Conservation (phyloP, 345 rosid genomes). For the Bruguiera gymnorhiza region DNA sequence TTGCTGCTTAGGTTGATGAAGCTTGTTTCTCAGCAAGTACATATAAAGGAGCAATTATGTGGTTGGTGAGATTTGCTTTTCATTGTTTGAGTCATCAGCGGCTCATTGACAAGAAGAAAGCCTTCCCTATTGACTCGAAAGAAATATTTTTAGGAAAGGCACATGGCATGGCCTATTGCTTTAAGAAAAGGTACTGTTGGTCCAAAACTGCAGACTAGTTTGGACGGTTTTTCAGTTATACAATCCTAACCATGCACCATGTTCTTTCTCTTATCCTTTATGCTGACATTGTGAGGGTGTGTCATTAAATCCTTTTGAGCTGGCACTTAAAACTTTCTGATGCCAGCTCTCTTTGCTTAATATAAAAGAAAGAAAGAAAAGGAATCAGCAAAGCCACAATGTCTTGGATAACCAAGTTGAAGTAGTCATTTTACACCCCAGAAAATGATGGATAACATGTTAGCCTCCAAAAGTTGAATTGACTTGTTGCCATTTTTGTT, state of each 20-base stretch:
- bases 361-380: not conserved
- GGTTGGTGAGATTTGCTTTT: slow-evolving; percentile 26
- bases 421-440: not conserved
- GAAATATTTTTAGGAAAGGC: slow-evolving; percentile 7
- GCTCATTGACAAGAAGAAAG: slow-evolving; percentile 25
- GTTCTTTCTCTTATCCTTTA: no score
- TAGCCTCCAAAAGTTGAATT: not conserved
- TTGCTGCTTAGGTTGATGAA: slow-evolving; percentile 12
- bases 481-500: not conserved
- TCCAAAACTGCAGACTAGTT: slow-evolving; percentile 10
- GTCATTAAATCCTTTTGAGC: slow-evolving; percentile 42
- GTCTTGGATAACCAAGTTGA: not conserved
- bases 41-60: slow-evolving; percentile 13
- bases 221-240: slow-evolving; percentile 12
- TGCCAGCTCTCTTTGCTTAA: slow-evolving; percentile 5
- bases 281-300: slow-evolving; percentile 18
- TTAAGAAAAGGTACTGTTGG: slow-evolving; percentile 13
- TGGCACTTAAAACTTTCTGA: slow-evolving; percentile 51
- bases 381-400: not conserved
- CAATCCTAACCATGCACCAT: slow-evolving; percentile 4
- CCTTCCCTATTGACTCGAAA: slow-evolving; percentile 1
- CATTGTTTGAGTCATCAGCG: slow-evolving; percentile 30
- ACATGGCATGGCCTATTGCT: slow-evolving; percentile 13
- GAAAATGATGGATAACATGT: not conserved
- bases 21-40: not conserved